These are phyloP conservation scores for Xylariomycetidae sp. DNA, from an alignment of 2,329 filamentous ascomycete species.

Conservation along the genomic window DNA sequence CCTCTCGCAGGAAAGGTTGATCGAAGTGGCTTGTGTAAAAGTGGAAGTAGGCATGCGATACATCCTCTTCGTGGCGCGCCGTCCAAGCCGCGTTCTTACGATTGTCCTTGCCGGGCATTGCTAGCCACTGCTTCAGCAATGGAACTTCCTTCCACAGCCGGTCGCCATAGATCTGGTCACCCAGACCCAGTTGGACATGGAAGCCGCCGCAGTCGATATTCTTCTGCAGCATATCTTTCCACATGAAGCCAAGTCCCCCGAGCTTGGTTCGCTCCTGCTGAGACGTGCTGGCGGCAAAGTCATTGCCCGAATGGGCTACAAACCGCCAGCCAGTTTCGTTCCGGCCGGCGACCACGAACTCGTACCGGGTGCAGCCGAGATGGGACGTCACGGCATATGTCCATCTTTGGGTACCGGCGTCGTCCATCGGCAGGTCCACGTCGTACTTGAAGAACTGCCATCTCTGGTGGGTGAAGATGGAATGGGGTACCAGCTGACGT, in stretches of 20 bases:
- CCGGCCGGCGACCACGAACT: conserved; percentile 89
- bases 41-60: conserved; percentile 94
- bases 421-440: conserved; percentile 82
- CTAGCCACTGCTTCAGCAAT: conserved; percentile 88
- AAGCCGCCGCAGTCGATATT: conserved; percentile 95
- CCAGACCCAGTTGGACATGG: conserved; percentile 85
- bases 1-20: conserved; percentile 87
- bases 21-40: conserved; percentile 99
- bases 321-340: conserved; percentile 93
- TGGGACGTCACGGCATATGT: conserved; percentile 98
- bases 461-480: conserved; percentile 82
- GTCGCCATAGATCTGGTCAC: conserved; percentile 94
- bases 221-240: conserved; percentile 98
- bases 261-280: conserved; percentile 79
- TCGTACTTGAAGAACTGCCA: conserved; percentile 98
- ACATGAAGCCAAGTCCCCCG: conserved; percentile 91
- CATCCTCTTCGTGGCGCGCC: conserved; percentile 89
- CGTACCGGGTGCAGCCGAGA: conserved; percentile 93
- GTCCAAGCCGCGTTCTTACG: conserved; percentile 89
- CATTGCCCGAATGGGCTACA: conserved; percentile 91
- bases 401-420: conserved; percentile 81
- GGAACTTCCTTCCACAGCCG: conserved; percentile 95
- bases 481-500: conserved; percentile 72
- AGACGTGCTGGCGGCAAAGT: conserved; percentile 84
- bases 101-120: conserved; percentile 87